These are phyloP conservation scores for Phytopythium helicoides DNA, from an alignment of 352 stramenopile genomes.

Conservation along the genomic window DNA sequence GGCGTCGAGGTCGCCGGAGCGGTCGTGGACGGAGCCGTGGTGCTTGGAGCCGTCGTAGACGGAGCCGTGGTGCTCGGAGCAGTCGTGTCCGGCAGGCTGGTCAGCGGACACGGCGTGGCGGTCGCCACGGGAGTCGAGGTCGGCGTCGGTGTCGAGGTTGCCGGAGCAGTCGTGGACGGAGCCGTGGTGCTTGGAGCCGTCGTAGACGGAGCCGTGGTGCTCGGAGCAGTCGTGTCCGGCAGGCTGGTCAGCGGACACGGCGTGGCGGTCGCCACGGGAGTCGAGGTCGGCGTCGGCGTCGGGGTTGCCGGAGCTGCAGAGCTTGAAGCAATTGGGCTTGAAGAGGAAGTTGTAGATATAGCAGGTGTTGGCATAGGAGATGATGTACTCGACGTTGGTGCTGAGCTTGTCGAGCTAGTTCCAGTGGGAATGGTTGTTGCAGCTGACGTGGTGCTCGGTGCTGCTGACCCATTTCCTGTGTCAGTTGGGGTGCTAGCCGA, in stretches of 20 bases:
- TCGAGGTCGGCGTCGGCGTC: neutral
- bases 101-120: constrained; percentile 8
- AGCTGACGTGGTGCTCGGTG: too few species aligned
- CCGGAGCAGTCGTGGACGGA: too few species aligned
- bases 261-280: neutral
- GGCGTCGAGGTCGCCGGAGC: too few species aligned
- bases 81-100: neutral
- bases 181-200: neutral
- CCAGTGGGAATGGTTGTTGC: too few species aligned
- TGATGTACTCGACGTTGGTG: too few species aligned
- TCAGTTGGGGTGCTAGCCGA: constrained; percentile 2
- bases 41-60: neutral
- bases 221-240: constrained; percentile 6
- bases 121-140: neutral
- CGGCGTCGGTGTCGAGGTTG: too few species aligned
- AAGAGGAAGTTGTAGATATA: too few species aligned
- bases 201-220: neutral
- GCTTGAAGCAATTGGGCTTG: too few species aligned
- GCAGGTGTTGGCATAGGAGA: too few species aligned
- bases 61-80: neutral
- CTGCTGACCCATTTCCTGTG: too few species aligned
- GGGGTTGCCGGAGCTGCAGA: neutral
- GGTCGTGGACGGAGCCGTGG: neutral
- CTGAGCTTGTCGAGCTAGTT: too few species aligned
- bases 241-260: constrained; percentile 10